Evolutionary conservation across 2,329 filamentous ascomycete species (phyloP).

Genomic region (Cladosporium cucumerinum): DNA sequence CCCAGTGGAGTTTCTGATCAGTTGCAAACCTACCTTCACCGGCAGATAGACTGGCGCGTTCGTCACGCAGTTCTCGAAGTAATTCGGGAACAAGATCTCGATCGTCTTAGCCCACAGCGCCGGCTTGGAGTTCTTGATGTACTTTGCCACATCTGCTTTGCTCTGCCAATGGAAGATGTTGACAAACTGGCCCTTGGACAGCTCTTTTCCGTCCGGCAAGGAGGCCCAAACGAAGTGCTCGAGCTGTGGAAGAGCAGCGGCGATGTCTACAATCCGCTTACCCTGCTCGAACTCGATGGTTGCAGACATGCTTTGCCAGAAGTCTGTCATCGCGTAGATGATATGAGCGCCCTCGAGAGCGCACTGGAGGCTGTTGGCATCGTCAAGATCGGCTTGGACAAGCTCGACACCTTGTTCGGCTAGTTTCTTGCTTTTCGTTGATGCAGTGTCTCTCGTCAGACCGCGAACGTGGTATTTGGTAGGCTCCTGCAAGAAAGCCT

Average conservation of each 20-base stretch:
- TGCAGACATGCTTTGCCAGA: constrained; percentile 15
- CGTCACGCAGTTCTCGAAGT: constrained; percentile 13
- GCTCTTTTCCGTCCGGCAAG: constrained; percentile 3
- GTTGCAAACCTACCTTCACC: background rate
- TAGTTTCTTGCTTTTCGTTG: constrained; percentile 46
- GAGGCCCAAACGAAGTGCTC: constrained; percentile 15
- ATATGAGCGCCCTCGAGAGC: constrained; percentile 47
- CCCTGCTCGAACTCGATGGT: background rate
- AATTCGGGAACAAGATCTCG: constrained; percentile 12
- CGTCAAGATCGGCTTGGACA: constrained; percentile 51
- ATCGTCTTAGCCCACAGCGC: constrained; percentile 6
- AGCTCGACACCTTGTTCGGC: constrained; percentile 49
- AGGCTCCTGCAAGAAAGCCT: constrained; percentile 41
- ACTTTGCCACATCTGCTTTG: constrained; percentile 11
- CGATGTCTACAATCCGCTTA: background rate
- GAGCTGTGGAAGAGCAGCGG: background rate
- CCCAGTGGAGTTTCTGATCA: background rate
- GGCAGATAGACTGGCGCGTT: constrained; percentile 3
- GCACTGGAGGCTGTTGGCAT: constrained; percentile 42
- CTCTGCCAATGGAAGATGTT: constrained; percentile 15
- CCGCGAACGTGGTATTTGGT: constrained; percentile 52
- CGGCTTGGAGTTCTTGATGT: background rate
- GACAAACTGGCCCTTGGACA: background rate
- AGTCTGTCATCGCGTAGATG: constrained; percentile 50
- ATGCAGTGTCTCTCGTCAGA: constrained; percentile 51